phyloP scores from a whole-genome alignment of 2,329 filamentous ascomycete genomes.

The Colletotrichum gigasporum region DNA sequence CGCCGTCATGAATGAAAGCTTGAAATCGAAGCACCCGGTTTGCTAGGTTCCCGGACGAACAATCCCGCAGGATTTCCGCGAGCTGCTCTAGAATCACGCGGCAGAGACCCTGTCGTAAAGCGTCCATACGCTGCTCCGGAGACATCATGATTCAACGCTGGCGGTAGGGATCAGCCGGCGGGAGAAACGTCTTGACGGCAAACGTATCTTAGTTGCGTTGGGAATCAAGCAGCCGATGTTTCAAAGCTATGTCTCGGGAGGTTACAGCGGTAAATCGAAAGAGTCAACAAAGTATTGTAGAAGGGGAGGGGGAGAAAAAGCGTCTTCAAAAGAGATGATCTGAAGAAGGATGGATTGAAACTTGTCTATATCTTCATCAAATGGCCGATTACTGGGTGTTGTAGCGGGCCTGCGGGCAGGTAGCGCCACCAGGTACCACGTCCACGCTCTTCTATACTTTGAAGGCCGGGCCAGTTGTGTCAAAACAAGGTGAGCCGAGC shows the following conservation, averaged over 20 bases:
- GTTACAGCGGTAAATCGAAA: too few species aligned
- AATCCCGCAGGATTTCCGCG: conserved; percentile 30
- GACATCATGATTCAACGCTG: conserved; percentile 26
- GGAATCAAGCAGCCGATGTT: too few species aligned
- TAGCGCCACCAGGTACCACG: conserved; percentile 19
- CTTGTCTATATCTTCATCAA: too few species aligned
- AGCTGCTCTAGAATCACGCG: conserved; percentile 33
- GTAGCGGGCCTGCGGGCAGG: conserved; percentile 9
- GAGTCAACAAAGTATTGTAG: too few species aligned
- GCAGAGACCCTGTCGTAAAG: conserved; percentile 26
- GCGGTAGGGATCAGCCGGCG: neutral
- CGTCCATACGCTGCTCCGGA: conserved; percentile 30
- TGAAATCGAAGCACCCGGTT: conserved; percentile 32
- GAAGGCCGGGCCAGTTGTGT: conserved; percentile 19
- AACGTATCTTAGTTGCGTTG: too few species aligned
- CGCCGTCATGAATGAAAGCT: conserved; percentile 32
- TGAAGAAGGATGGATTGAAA: too few species aligned
- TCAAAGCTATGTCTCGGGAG: too few species aligned
- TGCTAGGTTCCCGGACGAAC: conserved; percentile 27
- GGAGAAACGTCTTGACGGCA: neutral
- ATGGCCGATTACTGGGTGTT: too few species aligned
- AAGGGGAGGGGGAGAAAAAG: too few species aligned
- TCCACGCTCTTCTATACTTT: conserved; percentile 22
- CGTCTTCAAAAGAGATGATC: too few species aligned
- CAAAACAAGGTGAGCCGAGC: too few species aligned